Evolutionary conservation across 2,329 filamentous ascomycete species (phyloP), one percentile per base, ranked within the genome.

Genomic region (Trichoderma endophyticum): DNA sequence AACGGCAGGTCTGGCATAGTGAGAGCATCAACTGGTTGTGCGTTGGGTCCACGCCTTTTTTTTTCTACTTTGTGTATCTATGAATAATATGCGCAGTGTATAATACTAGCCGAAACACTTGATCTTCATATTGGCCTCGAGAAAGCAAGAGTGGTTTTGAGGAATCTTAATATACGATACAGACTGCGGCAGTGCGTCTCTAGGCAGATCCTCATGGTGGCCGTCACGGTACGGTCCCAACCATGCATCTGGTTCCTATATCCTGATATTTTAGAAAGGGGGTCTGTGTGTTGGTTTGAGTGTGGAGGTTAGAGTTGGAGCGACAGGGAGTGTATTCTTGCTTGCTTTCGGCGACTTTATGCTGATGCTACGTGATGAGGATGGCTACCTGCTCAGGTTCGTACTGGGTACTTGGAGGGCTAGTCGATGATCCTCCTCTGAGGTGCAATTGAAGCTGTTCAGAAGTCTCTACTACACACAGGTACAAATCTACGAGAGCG

Each of bases 11-110:
- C 67, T 64, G 67, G 71, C 71, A 72, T 64, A 72, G 71, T 61
- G 71, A 54, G 43, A 71, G 67, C 67, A 60, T 70, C 67, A 56
- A 71, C 30, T 59, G 59, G 72, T 75, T 73, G 70, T 70, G 51
- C 51, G 64, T 70, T 60, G 67, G 28, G 26, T 70, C 51, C 48
- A 32, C 30, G 21, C 39, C 70, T 65, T 74, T 60, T 73, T 67
- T 51, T 39, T 39, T 62, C 26, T 62, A 36, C 56, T 30, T 67
- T 72, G n/a, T 64, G 60, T 64, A 43, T 43, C 39, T 43, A 71
- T 63, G 39, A 63, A 56, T 28, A 71, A 39, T 54, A 43, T 30
- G 48, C 48, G 32, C n/a, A 32, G 30, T 36, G 62, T 66, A 32
- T 71, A 71, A 65, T 67, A 71, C 39, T 39, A 39, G 14, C 8